These are phyloP conservation scores for Gillenia trifoliata DNA, from an alignment of 306 rosid species.

Conservation along the genomic window DNA sequence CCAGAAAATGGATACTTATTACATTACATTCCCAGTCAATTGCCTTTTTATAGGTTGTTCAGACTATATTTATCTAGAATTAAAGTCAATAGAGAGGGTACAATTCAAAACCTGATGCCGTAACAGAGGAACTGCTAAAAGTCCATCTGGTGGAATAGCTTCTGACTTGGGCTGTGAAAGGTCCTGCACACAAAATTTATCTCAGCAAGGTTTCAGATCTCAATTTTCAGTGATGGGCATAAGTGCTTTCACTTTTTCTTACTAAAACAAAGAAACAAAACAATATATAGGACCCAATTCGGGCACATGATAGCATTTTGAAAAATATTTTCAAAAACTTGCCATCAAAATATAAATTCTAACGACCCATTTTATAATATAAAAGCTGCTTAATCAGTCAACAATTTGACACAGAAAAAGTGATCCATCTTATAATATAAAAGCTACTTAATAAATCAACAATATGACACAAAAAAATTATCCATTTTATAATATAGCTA, in stretches of 20 bases:
- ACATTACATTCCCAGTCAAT: not conserved
- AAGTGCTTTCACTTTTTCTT: not conserved
- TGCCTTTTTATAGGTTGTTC: not conserved
- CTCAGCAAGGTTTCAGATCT: not conserved
- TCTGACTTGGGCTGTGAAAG: constrained; percentile 25
- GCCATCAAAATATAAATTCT: not conserved
- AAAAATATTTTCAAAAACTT: not conserved
- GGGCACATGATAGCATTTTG: not conserved
- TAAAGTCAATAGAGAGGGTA: not conserved
- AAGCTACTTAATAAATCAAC: not conserved
- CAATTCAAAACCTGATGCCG: constrained; percentile 33
- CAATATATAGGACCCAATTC: not conserved
- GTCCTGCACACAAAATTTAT: constrained; percentile 17
- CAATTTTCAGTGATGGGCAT: not conserved
- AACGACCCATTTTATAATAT: not conserved
- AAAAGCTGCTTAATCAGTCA: not conserved
- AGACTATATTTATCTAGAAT: not conserved
- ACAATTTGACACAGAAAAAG: not conserved
- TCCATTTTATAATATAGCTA: not conserved
- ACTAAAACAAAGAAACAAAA: not conserved
- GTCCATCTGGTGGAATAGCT: constrained; percentile 27
- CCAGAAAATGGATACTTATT: not conserved
- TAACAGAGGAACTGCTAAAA: constrained; percentile 30
- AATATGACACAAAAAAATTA: not conserved
- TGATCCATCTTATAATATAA: not conserved